phyloP scores from a whole-genome alignment of 1,284 basidiomycete species.

The Sporisorium exsertum region DNA sequence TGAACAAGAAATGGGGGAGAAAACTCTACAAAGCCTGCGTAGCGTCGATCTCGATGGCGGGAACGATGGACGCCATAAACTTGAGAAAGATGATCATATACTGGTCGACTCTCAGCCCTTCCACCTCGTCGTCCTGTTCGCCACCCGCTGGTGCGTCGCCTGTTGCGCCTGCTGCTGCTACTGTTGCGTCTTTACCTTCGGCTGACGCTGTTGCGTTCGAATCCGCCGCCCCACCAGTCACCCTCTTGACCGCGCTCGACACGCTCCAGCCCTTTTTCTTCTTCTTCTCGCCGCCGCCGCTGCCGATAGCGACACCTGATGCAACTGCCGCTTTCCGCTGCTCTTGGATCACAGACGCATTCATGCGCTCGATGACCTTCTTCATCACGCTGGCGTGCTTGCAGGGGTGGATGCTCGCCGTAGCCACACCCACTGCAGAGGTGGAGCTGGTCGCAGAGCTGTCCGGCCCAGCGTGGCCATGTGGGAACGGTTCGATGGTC shows the following conservation, averaged over 20 bases:
- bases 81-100: slow-evolving; percentile 69
- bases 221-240: slow-evolving; percentile 72
- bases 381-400: slow-evolving; percentile 99
- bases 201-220: background rate
- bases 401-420: slow-evolving; percentile 90
- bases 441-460: slow-evolving; percentile 19
- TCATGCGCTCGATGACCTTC: slow-evolving; percentile 99
- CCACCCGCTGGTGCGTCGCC: slow-evolving; percentile 5
- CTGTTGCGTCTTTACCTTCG: slow-evolving; percentile 7
- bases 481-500: slow-evolving; percentile 97
- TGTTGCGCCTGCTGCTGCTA: background rate
- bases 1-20: background rate
- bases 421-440: slow-evolving; percentile 34
- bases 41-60: slow-evolving; percentile 68
- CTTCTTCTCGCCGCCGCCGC: slow-evolving; percentile 70
- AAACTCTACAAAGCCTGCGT: slow-evolving; percentile 52
- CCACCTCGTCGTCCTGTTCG: slow-evolving; percentile 34
- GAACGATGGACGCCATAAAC: slow-evolving; percentile 67
- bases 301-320: slow-evolving; percentile 19
- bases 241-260: slow-evolving; percentile 77
- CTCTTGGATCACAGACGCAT: slow-evolving; percentile 72
- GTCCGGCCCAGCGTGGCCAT: slow-evolving; percentile 76
- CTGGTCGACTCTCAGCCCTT: slow-evolving; percentile 65
- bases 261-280: slow-evolving; percentile 82
- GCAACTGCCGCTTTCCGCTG: slow-evolving; percentile 70